Evolutionary conservation across 169 alveolate genomes (phyloP).

Genomic region (Plasmodium gaboni): DNA sequence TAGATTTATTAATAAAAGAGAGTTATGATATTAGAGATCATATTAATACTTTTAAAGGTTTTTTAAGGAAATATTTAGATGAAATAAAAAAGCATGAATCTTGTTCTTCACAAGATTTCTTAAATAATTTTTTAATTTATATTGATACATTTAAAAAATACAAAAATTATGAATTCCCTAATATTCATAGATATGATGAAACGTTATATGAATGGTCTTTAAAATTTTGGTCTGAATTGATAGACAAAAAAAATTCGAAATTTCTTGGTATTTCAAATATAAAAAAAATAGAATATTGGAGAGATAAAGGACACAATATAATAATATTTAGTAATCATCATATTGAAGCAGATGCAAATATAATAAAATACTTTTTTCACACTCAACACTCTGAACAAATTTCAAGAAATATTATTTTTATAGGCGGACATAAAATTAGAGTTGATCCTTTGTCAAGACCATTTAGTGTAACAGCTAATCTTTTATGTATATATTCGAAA

Average conservation of each 20-base stretch:
- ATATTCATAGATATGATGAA: constrained; percentile 69
- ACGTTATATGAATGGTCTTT: constrained; percentile 69
- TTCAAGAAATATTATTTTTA: constrained; percentile 64
- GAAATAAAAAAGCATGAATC: constrained; percentile 64
- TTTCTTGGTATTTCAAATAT: constrained; percentile 56
- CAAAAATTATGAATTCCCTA: constrained; percentile 55
- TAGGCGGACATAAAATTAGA: constrained; percentile 77
- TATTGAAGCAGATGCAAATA: constrained; percentile 79
- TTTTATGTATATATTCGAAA: constrained; percentile 68
- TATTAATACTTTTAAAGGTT: constrained; percentile 56
- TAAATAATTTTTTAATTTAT: constrained; percentile 22
- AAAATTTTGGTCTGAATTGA: constrained; percentile 67
- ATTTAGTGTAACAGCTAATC: constrained; percentile 67
- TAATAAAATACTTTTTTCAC: constrained; percentile 55
- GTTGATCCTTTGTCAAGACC: constrained; percentile 75
- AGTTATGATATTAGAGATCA: constrained; percentile 23
- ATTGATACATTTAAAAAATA: constrained; percentile 66
- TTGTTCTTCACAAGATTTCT: constrained; percentile 55
- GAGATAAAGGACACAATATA: constrained; percentile 58
- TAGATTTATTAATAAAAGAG: constrained; percentile 54
- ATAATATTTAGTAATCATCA: constrained; percentile 75
- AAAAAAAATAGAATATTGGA: constrained; percentile 51
- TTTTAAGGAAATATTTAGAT: constrained; percentile 42
- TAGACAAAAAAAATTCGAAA: constrained; percentile 61
- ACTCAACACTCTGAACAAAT: constrained; percentile 35